Evolutionary conservation across 352 stramenopile species (phyloP), one percentile per base, ranked within the genome.

Genomic region (Pythium rhizo-oryzae): DNA sequence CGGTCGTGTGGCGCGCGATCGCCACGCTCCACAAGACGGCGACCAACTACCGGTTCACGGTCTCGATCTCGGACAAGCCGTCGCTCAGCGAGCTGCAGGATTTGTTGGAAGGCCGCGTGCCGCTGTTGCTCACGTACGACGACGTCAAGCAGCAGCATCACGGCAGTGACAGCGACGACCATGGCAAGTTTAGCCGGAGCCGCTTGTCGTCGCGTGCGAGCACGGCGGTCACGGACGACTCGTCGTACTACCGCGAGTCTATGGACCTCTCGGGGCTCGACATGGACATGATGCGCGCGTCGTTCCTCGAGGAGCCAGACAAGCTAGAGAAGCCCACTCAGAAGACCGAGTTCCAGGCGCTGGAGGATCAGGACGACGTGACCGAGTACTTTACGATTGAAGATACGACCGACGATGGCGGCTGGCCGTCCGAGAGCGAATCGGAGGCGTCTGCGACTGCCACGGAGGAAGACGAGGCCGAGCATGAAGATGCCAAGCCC

Each of bases 11-110:
- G 59, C 66, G 59, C 21, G 53, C 63, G 16, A 72, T 78, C n/a
- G 61, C 57, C 8, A 47, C 75, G 8, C 70, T 89, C 21, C 77
- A 77, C 23, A 81, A 80, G 43, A 83, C 75, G 41, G 77, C 69
- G 23, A 53, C 87, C 21, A 80, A 85, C 67, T 89, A 85, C 59
- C 82, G 74, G 49, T 73, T 87, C 50, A 89, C 81, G 25, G 69
- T 89, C 15, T 89, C 81, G 15, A 85, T 87, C 30, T 78, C 75
- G 9, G 79, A 83, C 41, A 84, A 76, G 58, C 37, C 74, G 23
- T 59, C 70, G 19, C 60, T 75, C 16, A 19, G 33, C 23, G 47
- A 67, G 25, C 49, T 56, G 1, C 63, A 62, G 33, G 43, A 66
- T 16, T 44, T 59, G 23, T 71, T 80, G 8, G 54, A 81, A 47